Percentiles rank a stretch among this genome's conserved stretches.
These are phyloP conservation scores for Chenopodium quinoa DNA, from an alignment of 148 eudicot species.

Conservation along the genomic window DNA sequence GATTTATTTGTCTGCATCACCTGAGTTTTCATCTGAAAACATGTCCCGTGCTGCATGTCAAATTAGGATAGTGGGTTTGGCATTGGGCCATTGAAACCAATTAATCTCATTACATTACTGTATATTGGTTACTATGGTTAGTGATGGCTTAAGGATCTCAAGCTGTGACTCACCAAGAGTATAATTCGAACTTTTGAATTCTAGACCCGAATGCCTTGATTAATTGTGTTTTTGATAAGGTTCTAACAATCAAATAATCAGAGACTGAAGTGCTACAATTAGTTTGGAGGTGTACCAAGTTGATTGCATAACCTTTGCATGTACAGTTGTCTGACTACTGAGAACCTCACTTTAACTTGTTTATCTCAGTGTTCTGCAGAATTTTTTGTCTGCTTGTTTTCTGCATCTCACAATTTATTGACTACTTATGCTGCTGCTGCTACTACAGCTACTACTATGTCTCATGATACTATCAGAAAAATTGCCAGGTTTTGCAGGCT, in stretches of 20 bases:
- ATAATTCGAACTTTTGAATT: neutral
- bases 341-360: no score
- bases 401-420: neutral
- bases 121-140: neutral
- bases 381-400: neutral
- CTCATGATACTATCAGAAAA: neutral
- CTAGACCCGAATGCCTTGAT: neutral
- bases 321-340: no score
- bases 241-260: no score
- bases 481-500: constrained; percentile 3
- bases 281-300: neutral
- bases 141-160: neutral
- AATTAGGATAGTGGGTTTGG: neutral
- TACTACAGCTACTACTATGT: constrained; percentile 4
- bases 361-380: no score
- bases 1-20: neutral
- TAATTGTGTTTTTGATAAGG: neutral
- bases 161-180: neutral
- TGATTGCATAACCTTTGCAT: neutral
- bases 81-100: neutral
- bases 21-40: neutral
- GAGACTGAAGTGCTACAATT: neutral
- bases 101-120: neutral
- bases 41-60: neutral
- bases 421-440: constrained; percentile 7